Base-by-base conservation (phyloP, 495 filamentous ascomycete genomes). In the Margaritispora aquatica region DNA sequence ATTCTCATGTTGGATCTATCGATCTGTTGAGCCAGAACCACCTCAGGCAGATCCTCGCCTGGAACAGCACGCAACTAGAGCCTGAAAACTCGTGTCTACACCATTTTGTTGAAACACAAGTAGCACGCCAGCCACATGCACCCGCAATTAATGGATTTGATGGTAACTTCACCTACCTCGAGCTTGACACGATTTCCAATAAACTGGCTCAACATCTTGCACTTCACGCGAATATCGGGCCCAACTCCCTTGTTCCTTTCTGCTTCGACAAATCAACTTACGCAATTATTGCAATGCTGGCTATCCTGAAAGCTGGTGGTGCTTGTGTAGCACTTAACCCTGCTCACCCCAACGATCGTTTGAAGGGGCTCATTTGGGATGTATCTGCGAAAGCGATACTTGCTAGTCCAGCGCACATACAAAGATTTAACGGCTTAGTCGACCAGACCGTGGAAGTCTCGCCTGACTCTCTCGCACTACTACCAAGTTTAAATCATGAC, bases 321-420 rank as follows among this genome's bases (percentile, higher is more conserved):
- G 71, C 54, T 9, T 63, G 65, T 59, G 79, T 83, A 21, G 77
- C 78, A n/a, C 67, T 85, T 8, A 80, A 83, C 49, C 51, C 51
- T 2, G 2, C 11, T 29, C 21, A 7, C 1, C 51, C 51, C 11
- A 15, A 19, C 9, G 23, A 21, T 2, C 51, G 51, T 1, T 15
- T 27, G 7, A 26, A 26, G 26, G 5, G 10, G 27, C 13, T 53
- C 5, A 29, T 31, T 5, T 19, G 34, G 27, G 17, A 27, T 17
- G 21, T n/a, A n/a, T 29, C 29, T 27, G 51, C 51, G 11, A 2
- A 8, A 20, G 8, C 34, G 1, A 29, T 53, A 1, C 19, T 53
- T 29, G 21, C 21, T 9, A 7, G 17, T 5, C 17, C 44, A 7
- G n/a, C n/a, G n/a, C n/a, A n/a, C n/a, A n/a, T n/a, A n/a, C n/a